phyloP scores from a whole-genome alignment of 345 rosid species.

The Cardamine occulta region DNA sequence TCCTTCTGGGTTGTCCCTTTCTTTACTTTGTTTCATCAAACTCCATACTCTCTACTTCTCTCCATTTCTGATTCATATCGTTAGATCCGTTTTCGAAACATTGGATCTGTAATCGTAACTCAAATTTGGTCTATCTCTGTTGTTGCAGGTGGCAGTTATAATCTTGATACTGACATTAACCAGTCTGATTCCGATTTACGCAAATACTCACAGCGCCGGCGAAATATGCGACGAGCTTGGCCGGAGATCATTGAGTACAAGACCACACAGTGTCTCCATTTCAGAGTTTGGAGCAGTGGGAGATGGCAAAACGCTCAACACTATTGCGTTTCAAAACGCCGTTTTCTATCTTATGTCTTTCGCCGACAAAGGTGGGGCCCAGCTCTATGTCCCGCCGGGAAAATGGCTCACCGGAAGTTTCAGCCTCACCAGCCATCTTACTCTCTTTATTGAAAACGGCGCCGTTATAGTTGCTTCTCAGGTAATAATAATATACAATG shows the following conservation, averaged over 20 bases:
- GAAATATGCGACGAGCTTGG: slow-evolving; percentile 41
- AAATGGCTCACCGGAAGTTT: slow-evolving; percentile 63
- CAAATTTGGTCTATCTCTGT: not conserved
- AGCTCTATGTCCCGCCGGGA: slow-evolving; percentile 61
- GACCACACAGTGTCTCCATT: slow-evolving; percentile 58
- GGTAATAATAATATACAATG: slow-evolving; percentile 30
- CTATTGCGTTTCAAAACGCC: slow-evolving; percentile 59
- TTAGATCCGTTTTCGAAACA: slow-evolving; percentile 11
- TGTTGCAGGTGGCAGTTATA: slow-evolving; percentile 15
- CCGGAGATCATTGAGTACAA: slow-evolving; percentile 36
- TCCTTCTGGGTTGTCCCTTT: slow-evolving; percentile 30
- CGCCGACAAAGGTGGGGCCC: slow-evolving; percentile 61
- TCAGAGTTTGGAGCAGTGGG: slow-evolving; percentile 64
- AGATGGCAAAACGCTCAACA: slow-evolving; percentile 60
- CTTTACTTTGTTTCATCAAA: not conserved
- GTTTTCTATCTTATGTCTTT: slow-evolving; percentile 55
- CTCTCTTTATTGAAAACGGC: slow-evolving; percentile 57
- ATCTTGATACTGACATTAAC: slow-evolving; percentile 26
- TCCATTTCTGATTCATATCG: not conserved
- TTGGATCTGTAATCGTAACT: not conserved
- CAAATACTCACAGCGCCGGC: slow-evolving; percentile 2
- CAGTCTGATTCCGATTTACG: slow-evolving; percentile 21
- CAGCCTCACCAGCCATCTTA: slow-evolving; percentile 58
- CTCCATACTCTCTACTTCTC: not conserved
- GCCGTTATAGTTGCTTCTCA: slow-evolving; percentile 59